Evolutionary conservation across 306 rosid species (phyloP), one percentile per base, ranked within the genome.

Genomic region (Dryas octopetala): DNA sequence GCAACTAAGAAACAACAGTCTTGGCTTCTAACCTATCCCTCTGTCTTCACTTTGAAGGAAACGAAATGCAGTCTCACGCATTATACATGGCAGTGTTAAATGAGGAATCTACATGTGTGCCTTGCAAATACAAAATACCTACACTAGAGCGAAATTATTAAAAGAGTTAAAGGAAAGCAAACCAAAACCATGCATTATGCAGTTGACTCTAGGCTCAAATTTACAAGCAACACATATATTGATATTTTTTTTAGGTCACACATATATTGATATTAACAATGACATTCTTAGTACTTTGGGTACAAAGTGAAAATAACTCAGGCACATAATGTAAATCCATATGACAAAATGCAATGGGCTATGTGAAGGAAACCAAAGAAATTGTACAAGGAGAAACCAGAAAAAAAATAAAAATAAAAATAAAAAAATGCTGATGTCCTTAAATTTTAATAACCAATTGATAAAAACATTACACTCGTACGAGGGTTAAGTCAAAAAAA

Each of bases 401-500:
- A 50, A 6, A 49, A 41, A 52, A 15, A 62, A 40, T n/a, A n/a
- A n/a, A n/a, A n/a, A n/a, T n/a, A n/a, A n/a, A n/a, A n/a, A n/a
- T n/a, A 19, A 49, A 16, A 47, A 16, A 41, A 69, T 28, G 54
- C 13, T 7, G 1, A 28, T 13, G 1, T 52, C 43, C 26, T 19
- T 17, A 62, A 65, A 16, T 57, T 52, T 23, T 14, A 66, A 49
- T 15, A 43, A 2, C 13, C 45, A 15, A 16, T 13, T 41, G 26
- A 28, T 41, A 66, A 73, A 28, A 74, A 48, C 49, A 53, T 17
- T 54, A 55, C 32, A 19, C 14, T 49, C 7, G 49, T 19, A 78
- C 51, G 61, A 79, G 78, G 57, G 64, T 23, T 45, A 87, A 60
- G 73, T 58, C 50, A 71, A 73, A 77, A 73, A 67, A 83, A 78